Percentiles rank a stretch among this genome's conserved stretches.
Conservation (phyloP, 352 stramenopile genomes). For the Phytopythium mirpurense region DNA sequence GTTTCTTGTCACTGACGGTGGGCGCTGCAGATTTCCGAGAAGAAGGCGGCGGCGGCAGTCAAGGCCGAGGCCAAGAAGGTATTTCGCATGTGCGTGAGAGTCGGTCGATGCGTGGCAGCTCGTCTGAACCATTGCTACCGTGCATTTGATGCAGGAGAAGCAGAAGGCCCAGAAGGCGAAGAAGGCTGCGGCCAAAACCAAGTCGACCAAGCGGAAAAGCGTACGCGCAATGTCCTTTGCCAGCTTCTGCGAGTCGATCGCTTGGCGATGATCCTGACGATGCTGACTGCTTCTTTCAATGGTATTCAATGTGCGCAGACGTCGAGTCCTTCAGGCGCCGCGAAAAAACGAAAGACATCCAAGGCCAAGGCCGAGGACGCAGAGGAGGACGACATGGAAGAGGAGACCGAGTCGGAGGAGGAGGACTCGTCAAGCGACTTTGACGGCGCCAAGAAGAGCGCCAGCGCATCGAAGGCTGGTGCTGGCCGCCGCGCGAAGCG, state of each 20-base stretch:
- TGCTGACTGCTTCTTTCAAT: too few relatives aligned
- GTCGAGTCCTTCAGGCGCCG: slow-evolving; percentile 16
- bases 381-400: slow-evolving; percentile 35
- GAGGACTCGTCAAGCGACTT: slow-evolving; percentile 70
- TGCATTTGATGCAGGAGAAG: too few relatives aligned
- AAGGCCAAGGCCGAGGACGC: slow-evolving; percentile 21
- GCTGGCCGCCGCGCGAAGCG: slow-evolving; percentile 21
- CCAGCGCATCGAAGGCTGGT: slow-evolving; percentile 16
- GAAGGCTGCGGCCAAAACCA: slow-evolving; percentile 29
- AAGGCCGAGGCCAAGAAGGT: slow-evolving; percentile 27
- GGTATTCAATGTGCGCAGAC: neutral
- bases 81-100: neutral
- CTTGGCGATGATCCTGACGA: too few relatives aligned
- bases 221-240: slow-evolving; percentile 13
- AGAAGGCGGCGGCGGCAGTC: slow-evolving; percentile 22
- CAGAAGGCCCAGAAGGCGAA: slow-evolving; percentile 20
- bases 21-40: slow-evolving; percentile 19
- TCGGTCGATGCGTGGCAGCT: too few relatives aligned
- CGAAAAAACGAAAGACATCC: slow-evolving; percentile 40
- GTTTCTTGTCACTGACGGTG: neutral
- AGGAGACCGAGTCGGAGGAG: slow-evolving; percentile 43
- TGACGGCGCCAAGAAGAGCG: slow-evolving; percentile 42
- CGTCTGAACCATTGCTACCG: too few relatives aligned
- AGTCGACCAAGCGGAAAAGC: slow-evolving; percentile 24
- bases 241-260: too few relatives aligned